Base-by-base conservation (phyloP, 2,329 filamentous ascomycete genomes). In the Alternaria burnsii region DNA sequence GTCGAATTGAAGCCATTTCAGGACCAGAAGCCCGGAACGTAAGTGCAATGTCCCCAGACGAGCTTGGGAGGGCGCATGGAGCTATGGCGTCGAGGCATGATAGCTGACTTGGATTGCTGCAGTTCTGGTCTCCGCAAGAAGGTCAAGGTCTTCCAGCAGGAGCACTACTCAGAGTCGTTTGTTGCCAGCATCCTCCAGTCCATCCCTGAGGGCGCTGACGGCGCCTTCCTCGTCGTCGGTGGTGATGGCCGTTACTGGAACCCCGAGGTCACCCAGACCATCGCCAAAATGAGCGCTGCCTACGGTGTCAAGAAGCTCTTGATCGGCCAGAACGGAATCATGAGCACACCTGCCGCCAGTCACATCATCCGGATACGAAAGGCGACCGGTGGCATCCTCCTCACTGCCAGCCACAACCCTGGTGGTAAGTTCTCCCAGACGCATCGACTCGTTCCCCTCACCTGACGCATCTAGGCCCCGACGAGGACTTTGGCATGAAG, bases 11-110 rank as follows among this genome's bases (percentile, higher is more conserved):
- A 88, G 80, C 88, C 94, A 62, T 97, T 95, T 82, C 86, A 90
- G 67, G 95, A 98, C 87, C 95, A 99, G 87, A 99, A 99, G 87
- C 93, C 94, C 68, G 94, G 94, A 87, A 98, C 94, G 94, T 97
- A 89, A 82, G 94, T 93, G 11, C 3, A 10, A 20, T 22, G 14
- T n/a, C 12, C 16, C 20, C 14, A 1, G 20, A 44, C 18, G 42
- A 60, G 52, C 58, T 59, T 16, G 10, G 43, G 32, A 41, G 38
- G 46, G 8, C 22, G 28, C 20, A 56, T 62, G 48, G 44, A 51
- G 52, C 60, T 63, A 55, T 44, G 26, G 32, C n/a, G 7, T 52
- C 11, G 16, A 47, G 16, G 62, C 63, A 63, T 47, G 40, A 65
- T 70, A 65, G 70, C 76, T 77, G 57, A 75, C 68, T 48, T 28